Evolutionary conservation across 78 protist species (phyloP), one percentile per base, ranked within the genome.

Genomic region (Dictyostelium capitatum): DNA sequence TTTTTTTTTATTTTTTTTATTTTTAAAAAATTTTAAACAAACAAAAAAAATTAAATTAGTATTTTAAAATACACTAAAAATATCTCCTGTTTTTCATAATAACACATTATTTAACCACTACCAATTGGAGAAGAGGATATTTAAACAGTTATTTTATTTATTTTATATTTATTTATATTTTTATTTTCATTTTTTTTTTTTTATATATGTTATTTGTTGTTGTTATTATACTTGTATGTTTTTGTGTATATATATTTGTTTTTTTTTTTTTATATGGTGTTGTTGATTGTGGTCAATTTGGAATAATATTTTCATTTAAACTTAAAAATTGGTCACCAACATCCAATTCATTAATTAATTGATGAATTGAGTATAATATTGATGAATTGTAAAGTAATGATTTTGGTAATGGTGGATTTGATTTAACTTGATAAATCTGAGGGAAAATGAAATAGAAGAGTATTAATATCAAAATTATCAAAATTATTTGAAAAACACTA

Each of bases 341-440:
- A 87, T 59, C 81, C 59, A 87, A 77, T 41, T 73, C 80, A 20
- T 4, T 19, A 15, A 74, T 47, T 23, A 87, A 17, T 32, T 57
- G 59, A 46, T 23, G 28, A 20, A 87, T 59, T 28, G 64, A 65
- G 30, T 77, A 7, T 6, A 77, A 50, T 3, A 87, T 56, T n/a
- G 37, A 59, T 64, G 23, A 51, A 77, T 87, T n/a, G 23, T 19
- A 25, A 19, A 87, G 50, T 28, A 77, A 74, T 20, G 59, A 28
- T 8, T 47, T 28, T 47, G 83, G 92, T 48, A 84, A 41, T 17
- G 82, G 20, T 14, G 92, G 92, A 6, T 50, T 37, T 57, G 83
- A 70, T 50, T 72, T 57, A 43, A 77, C 84, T 46, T 77, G 83
- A 32, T 87, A 87, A 14, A 48, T 87, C 84, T 87, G 7, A n/a